Percentiles rank a stretch among this genome's conserved stretches.
phyloP scores from a whole-genome alignment of 495 filamentous ascomycete species.

The Amphirosellinia nigrospora region DNA sequence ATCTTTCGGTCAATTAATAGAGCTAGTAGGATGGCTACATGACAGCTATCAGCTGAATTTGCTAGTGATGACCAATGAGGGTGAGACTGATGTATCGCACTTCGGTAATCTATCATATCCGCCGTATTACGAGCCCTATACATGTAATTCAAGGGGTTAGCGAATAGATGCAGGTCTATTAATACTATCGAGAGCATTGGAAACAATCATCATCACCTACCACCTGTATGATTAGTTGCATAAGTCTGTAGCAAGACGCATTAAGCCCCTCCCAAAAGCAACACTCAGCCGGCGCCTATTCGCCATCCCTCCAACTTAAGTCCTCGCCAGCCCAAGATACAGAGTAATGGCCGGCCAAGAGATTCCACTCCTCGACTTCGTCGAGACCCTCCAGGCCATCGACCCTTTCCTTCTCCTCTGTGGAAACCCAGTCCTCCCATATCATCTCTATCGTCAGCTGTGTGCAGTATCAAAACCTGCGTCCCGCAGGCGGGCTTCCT shows the following conservation, averaged over 20 bases:
- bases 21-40: too few species aligned
- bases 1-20: too few species aligned
- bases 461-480: slow-evolving; percentile 67
- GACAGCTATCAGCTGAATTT: too few species aligned
- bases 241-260: not conserved
- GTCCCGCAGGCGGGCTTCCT: slow-evolving; percentile 66
- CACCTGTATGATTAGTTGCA: not conserved
- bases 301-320: slow-evolving; percentile 14
- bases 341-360: slow-evolving; percentile 89
- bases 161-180: not conserved
- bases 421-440: slow-evolving; percentile 74
- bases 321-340: slow-evolving; percentile 74
- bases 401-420: slow-evolving; percentile 80
- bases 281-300: not conserved
- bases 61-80: too few species aligned
- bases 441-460: slow-evolving; percentile 70
- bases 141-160: not conserved
- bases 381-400: slow-evolving; percentile 84
- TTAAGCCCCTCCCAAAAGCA: too few species aligned
- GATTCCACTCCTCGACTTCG: slow-evolving; percentile 93
- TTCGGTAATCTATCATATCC: not conserved
- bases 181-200: not conserved
- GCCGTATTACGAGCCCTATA: not conserved
- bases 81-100: too few species aligned
- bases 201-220: not conserved